These are phyloP conservation scores for Sedum album DNA, from an alignment of 164 flowering plant genomes.

Conservation along the genomic window DNA sequence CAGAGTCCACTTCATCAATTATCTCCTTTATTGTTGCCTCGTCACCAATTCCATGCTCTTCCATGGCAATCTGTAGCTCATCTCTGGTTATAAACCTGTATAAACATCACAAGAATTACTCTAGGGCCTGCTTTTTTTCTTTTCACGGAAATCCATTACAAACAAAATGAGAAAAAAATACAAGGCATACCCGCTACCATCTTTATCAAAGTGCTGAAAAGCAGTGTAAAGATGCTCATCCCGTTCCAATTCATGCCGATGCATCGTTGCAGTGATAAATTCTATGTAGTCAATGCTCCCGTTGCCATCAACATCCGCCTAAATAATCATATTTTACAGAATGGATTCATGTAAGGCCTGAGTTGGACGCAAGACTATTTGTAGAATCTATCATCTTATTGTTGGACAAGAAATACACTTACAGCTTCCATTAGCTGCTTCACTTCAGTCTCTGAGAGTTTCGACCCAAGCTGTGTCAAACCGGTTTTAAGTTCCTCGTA, in stretches of 20 bases:
- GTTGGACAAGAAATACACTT: conserved; percentile 13
- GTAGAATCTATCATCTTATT: background rate
- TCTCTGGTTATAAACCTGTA: conserved; percentile 72
- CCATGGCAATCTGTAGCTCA: conserved; percentile 73
- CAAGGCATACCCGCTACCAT: conserved; percentile 72
- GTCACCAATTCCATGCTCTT: conserved; percentile 75
- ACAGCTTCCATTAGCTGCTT: conserved; percentile 95
- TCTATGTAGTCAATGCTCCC: conserved; percentile 88
- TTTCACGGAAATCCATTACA: too few species aligned
- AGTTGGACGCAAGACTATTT: background rate
- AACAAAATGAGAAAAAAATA: background rate
- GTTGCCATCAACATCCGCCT: conserved; percentile 97
- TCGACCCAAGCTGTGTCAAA: conserved; percentile 84
- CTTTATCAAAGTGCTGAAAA: conserved; percentile 80
- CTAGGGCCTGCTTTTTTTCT: background rate
- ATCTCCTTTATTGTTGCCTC: conserved; percentile 61
- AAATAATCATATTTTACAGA: background rate
- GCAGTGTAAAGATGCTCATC: conserved; percentile 83
- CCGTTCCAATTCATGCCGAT: conserved; percentile 70
- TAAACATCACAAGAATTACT: background rate
- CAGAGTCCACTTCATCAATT: conserved; percentile 78
- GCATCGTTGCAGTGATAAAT: conserved; percentile 93
- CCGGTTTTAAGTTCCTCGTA: conserved; percentile 82
- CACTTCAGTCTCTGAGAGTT: conserved; percentile 79
- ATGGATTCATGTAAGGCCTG: background rate